phyloP scores from a whole-genome alignment of 139 green algal genomes.

The Coccomyxa sp. region DNA sequence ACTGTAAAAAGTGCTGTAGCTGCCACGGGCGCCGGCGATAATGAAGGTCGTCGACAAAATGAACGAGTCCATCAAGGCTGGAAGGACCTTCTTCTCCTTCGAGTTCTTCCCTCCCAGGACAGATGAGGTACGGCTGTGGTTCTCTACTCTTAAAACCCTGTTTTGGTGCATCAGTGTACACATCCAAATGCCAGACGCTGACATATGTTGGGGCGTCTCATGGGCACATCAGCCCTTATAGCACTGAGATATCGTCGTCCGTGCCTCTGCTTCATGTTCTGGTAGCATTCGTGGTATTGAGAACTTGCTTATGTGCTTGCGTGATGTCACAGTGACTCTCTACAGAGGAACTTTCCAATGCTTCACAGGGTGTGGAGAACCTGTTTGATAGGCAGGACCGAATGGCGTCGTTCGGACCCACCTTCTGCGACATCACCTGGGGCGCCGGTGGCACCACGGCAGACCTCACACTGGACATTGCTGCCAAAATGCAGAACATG shows the following conservation, averaged over 20 bases:
- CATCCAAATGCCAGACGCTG: too few species aligned
- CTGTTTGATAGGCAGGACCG: conserved; percentile 85
- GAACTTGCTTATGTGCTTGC: neutral
- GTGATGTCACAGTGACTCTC: neutral
- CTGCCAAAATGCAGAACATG: conserved; percentile 91
- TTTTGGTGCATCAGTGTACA: too few species aligned
- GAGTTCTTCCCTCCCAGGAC: conserved; percentile 96
- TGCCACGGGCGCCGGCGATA: too few species aligned
- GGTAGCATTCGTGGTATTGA: too few species aligned
- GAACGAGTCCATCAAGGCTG: conserved; percentile 58
- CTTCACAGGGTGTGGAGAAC: conserved; percentile 83
- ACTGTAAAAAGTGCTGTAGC: too few species aligned
- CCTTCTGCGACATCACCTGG: conserved; percentile 99
- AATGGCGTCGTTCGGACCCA: conserved; percentile 78
- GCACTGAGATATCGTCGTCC: too few species aligned
- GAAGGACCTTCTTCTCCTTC: conserved; percentile 88
- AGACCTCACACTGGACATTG: conserved; percentile 95
- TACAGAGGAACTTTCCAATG: neutral
- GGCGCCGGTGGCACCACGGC: conserved; percentile 92
- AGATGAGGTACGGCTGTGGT: conserved; percentile 60
- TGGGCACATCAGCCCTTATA: too few species aligned
- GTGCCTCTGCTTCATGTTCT: too few species aligned
- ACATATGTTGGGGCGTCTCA: too few species aligned
- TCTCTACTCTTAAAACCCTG: neutral
- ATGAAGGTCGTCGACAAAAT: conserved; percentile 95